Evolutionary conservation across 2,329 filamentous ascomycete genomes (phyloP).

Genomic region (Didymella arachidicola): DNA sequence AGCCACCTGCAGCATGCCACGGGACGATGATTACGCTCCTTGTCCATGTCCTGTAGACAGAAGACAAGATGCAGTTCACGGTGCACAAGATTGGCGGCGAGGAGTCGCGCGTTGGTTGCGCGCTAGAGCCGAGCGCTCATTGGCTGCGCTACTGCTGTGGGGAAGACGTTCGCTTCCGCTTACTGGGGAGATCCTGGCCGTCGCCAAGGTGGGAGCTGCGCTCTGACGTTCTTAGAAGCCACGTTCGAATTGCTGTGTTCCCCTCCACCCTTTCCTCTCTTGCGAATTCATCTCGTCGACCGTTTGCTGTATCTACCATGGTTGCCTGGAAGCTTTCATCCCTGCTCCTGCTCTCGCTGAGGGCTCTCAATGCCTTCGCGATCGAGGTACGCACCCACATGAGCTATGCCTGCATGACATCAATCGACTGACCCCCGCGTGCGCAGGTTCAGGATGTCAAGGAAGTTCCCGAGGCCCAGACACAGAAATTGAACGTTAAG

Average conservation of each 20-base stretch:
- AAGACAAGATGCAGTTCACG: slow-evolving; percentile 16
- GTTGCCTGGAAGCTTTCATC: slow-evolving; percentile 75
- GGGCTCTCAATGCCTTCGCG: slow-evolving; percentile 70
- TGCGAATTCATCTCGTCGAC: slow-evolving; percentile 20
- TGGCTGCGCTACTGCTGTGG: slow-evolving; percentile 11
- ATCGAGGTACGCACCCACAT: slow-evolving; percentile 61
- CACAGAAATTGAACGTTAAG: slow-evolving; percentile 63
- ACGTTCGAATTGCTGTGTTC: slow-evolving; percentile 39
- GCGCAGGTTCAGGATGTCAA: slow-evolving; percentile 48
- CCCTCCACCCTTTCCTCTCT: slow-evolving; percentile 15
- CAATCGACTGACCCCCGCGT: slow-evolving; percentile 36
- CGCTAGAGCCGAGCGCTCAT: slow-evolving; percentile 12
- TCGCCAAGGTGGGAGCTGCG: slow-evolving; percentile 27
- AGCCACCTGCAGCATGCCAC: slow-evolving; percentile 16
- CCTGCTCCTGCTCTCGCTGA: slow-evolving; percentile 74
- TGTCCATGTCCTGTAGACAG: slow-evolving; percentile 10
- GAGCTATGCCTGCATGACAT: slow-evolving; percentile 45
- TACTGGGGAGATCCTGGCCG: slow-evolving; percentile 21
- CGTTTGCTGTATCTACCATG: slow-evolving; percentile 61
- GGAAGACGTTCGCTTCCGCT: slow-evolving; percentile 24
- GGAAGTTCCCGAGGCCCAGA: slow-evolving; percentile 63
- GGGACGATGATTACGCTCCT: slow-evolving; percentile 13
- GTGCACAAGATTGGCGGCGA: slow-evolving; percentile 15
- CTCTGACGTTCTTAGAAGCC: slow-evolving; percentile 36
- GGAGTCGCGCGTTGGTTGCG: slow-evolving; percentile 12